Evolutionary conservation across 1,284 basidiomycete species (phyloP), one percentile per base, ranked within the genome.

Genomic region (Kalmanozyma brasiliensis): DNA sequence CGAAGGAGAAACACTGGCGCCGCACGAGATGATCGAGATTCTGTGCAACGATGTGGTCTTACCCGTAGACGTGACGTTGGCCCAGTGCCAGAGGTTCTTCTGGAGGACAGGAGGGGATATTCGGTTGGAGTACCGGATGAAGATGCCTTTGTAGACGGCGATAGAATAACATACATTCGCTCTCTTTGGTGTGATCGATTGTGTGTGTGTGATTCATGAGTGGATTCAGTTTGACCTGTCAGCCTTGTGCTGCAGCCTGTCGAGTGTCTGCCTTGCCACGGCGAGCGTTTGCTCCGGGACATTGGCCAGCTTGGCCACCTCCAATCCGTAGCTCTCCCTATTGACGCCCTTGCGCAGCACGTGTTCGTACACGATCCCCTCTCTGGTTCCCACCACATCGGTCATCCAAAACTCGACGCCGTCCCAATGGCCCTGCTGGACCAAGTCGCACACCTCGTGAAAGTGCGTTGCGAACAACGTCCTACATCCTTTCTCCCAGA

Each of bases 381-480:
- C 51, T 78, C 90, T 91, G 77, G 87, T 85, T 0, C 85, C 85
- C 76, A 93, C 90, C 53, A 97, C 87, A 77, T 92, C 90, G 0
- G 92, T 97, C 79, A 92, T 95, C 84, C 88, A 94, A 83, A 96
- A 98, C 2, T 86, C 86, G 22, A 96, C 87, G 8, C 36, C 43
- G 0, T 20, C 16, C 37, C 38, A 38, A 7, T 17, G 8, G 7
- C 47, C 30, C 2, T 40, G 26, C 3, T 22, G 10, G 1, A 64
- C 49, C 87, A 98, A 89, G 67, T 92, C 89, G 2, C 90, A 90
- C 11, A 98, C 84, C 77, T 97, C 93, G 81, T 98, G 93, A 77
- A 97, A 97, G 83, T 98, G 95, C 11, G 95, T 98, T 3, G 96
- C 95, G 79, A 98, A 98, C 23, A 98, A 84, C 2, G 91, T 87